Percentiles rank a stretch among this genome's conserved stretches.
These are phyloP conservation scores for Glaciozyma antarctica DNA, from an alignment of 768 basidiomycete genomes.

Conservation along the genomic window DNA sequence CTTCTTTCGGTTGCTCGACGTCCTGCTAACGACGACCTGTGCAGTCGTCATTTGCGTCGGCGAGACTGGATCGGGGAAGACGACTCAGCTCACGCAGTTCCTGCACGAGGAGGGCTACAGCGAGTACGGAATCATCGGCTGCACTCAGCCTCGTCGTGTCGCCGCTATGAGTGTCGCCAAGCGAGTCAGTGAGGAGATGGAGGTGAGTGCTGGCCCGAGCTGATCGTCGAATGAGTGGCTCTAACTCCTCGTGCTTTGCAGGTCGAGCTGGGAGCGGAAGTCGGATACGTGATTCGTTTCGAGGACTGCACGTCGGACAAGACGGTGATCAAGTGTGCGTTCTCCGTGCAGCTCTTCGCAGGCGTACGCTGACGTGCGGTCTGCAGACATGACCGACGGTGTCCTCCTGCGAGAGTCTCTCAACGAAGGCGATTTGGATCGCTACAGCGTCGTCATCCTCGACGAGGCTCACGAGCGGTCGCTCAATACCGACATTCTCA, in stretches of 20 bases:
- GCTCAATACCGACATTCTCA: conserved; percentile 91
- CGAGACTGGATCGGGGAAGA: conserved; percentile 99
- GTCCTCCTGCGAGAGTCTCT: conserved; percentile 94
- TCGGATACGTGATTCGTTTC: conserved; percentile 97
- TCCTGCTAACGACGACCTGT: not conserved
- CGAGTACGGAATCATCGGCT: conserved; percentile 77
- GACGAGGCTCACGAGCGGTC: conserved; percentile 98
- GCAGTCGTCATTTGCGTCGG: conserved; percentile 88
- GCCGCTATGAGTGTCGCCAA: conserved; percentile 99
- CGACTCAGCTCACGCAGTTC: conserved; percentile 90
- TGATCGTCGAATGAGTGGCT: not conserved
- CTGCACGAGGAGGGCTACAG: conserved; percentile 96
- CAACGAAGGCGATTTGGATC: conserved; percentile 95
- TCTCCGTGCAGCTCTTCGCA: not conserved
- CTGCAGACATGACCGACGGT: conserved; percentile 93
- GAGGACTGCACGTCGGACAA: conserved; percentile 92
- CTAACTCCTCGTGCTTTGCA: conserved; percentile 35
- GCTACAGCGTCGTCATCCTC: conserved; percentile 94
- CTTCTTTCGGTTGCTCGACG: not conserved
- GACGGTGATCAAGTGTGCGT: conserved; percentile 92
- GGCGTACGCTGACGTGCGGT: conserved; percentile 11
- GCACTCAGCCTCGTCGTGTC: conserved; percentile 95
- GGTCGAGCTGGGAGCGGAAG: conserved; percentile 80
- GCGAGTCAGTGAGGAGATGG: conserved; percentile 98
- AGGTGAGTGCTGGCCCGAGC: conserved; percentile 47